These are phyloP conservation scores for Oxyria digyna DNA, from an alignment of 148 eudicot genomes.

Conservation along the genomic window DNA sequence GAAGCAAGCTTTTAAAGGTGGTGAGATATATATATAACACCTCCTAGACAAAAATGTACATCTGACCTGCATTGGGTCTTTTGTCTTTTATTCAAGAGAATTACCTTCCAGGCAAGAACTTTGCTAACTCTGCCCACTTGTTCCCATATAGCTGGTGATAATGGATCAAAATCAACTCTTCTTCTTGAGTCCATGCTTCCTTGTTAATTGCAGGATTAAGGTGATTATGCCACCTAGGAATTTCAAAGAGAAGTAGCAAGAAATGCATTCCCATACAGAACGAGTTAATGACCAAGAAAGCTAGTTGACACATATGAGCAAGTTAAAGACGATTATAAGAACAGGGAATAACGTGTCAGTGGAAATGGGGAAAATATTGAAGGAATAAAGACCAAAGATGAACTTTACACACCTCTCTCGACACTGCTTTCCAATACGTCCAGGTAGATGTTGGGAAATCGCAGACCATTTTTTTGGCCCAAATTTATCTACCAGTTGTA, in stretches of 20 bases:
- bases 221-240: slow-evolving; percentile 92
- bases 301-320: not conserved
- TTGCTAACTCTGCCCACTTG: slow-evolving; percentile 95
- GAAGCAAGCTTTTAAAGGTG: not conserved
- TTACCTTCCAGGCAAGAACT: slow-evolving; percentile 88
- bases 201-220: slow-evolving; percentile 88
- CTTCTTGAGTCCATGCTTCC: slow-evolving; percentile 98
- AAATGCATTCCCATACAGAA: not conserved
- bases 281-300: not conserved
- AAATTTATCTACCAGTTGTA: slow-evolving; percentile 63
- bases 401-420: slow-evolving; percentile 61
- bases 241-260: not conserved
- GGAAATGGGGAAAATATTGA: not conserved
- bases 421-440: slow-evolving; percentile 95
- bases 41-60: not conserved
- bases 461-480: slow-evolving; percentile 97
- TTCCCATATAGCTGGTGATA: slow-evolving; percentile 88
- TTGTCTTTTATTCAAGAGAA: not conserved
- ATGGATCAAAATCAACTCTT: slow-evolving; percentile 66
- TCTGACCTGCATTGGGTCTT: not conserved
- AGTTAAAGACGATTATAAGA: not conserved
- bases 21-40: not conserved
- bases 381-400: not conserved
- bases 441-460: slow-evolving; percentile 81
- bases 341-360: not conserved